Conservation (phyloP, 139 green algal species). For the Chlorella ohadii region DNA sequence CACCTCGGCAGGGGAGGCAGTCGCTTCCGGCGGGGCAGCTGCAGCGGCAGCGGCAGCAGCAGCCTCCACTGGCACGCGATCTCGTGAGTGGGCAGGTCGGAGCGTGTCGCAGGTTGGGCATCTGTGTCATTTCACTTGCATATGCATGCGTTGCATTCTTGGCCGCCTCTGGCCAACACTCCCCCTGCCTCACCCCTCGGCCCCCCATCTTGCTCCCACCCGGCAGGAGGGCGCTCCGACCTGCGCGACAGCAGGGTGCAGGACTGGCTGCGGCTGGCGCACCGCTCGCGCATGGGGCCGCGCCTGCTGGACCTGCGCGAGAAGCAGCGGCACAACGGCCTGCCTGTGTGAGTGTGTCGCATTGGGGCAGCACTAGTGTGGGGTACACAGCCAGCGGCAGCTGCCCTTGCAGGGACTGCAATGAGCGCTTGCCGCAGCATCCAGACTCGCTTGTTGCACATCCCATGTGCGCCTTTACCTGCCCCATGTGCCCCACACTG, state of each 20-base stretch:
- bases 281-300: neutral
- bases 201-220: neutral
- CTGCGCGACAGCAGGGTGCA: neutral
- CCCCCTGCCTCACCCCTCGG: neutral
- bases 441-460: neutral
- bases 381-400: too few relatives aligned
- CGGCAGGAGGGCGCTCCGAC: neutral
- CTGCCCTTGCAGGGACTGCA: too few relatives aligned
- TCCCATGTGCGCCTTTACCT: neutral
- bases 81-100: neutral
- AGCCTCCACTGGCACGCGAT: neutral
- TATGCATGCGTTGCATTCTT: neutral
- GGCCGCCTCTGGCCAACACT: neutral
- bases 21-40: neutral
- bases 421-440: too few relatives aligned
- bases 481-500: neutral
- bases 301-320: neutral
- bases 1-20: too few relatives aligned
- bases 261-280: neutral
- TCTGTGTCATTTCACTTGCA: neutral
- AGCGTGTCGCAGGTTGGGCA: too few relatives aligned
- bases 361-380: neutral
- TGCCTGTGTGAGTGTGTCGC: neutral
- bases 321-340: neutral
- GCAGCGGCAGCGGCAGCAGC: neutral